Evolutionary conservation across 2,329 filamentous ascomycete genomes (phyloP), one percentile per base, ranked within the genome.

Genomic region (Cytospora paraplurivora): DNA sequence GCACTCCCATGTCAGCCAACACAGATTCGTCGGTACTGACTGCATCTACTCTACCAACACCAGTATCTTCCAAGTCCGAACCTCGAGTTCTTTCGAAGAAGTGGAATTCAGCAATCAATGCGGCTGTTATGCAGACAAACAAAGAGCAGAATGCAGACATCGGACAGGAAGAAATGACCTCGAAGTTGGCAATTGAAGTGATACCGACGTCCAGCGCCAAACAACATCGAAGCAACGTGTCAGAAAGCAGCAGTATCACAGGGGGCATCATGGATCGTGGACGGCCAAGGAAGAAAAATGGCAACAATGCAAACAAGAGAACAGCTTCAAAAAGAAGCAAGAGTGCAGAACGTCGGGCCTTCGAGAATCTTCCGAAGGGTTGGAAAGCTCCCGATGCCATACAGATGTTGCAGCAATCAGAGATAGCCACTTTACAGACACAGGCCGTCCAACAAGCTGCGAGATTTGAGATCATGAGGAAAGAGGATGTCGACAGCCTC

Each of bases 391-490:
- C 72, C n/a, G 81, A 88, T n/a, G 87, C 82, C 0, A 67, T 73
- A 0, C 75, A 75, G 35, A 77, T 79, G 54, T 70, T 89, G 19
- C 78, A 78, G 13, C 69, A 76, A 8, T 69, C 72, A 1, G 86
- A 89, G 61, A 72, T 85, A 15, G 73, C 73, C 11, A 75, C 77
- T 4, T 74, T 90, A 27, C 81, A 85, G 62, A 82, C 80, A 67
- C 87, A 89, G 70, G 87, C 88, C 1, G 75, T 85, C 44, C 83
- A 84, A 35, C 87, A 89, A 71, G 85, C 84, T 0, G 79, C 82
- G 44, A 79, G 85, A 35, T 90, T 90, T 66, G 86, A 89, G 73
- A 81, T 90, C n/a, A 78, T 90, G 27, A 78, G 76, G 54, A 79
- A 81, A 58, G 82, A 84, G 33, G 86, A 90, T 67, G 87, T 90